Base-by-base conservation (phyloP, 768 basidiomycete genomes). In the Agrocybe pediades region DNA sequence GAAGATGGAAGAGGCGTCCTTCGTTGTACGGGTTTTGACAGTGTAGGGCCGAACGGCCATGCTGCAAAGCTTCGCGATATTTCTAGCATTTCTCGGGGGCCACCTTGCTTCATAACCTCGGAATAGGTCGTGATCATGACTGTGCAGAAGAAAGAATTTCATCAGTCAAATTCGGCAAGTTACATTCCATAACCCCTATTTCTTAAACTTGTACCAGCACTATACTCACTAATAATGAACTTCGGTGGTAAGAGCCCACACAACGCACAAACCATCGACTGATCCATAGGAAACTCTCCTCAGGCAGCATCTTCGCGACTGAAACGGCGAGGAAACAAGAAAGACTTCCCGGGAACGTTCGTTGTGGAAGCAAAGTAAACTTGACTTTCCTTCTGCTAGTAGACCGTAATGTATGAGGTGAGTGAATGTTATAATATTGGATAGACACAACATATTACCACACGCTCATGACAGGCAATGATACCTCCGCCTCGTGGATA, bases 401-500 rank as follows among this genome's bases (percentile, higher is more conserved):
- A 19, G 16, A 49, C 24, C 6, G 30, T 13, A 16, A 48, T 23
- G 16, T 30, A 2, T 15, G 20, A 30, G 21, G 20, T 23, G 43
- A 33, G 30, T 24, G 47, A 49, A 25, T 29, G 48, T 46, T 45
- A 19, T 46, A 44, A 30, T 16, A 44, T 33, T 42, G 20, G 36
- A 27, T 39, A 50, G 13, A 36, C 5, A 15, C 33, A 36, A 36
- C 26, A 42, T 45, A 21, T 17, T 49, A 36, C 49, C 24, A 40
- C 45, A 51, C 41, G 51, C 49, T 47, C 49, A 50, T 36, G 33
- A 36, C 33, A 36, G 36, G 41, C 49, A 56, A 26, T 51, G 55
- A 42, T 46, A 45, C 55, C 55, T 49, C 49, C 46, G 55, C 55
- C 55, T 56, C 55, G 55, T 56, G 55, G 21, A 51, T n/a, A 11